These are phyloP conservation scores for Aspergillus heteromorphus DNA, from an alignment of 495 filamentous ascomycete species.

Conservation along the genomic window DNA sequence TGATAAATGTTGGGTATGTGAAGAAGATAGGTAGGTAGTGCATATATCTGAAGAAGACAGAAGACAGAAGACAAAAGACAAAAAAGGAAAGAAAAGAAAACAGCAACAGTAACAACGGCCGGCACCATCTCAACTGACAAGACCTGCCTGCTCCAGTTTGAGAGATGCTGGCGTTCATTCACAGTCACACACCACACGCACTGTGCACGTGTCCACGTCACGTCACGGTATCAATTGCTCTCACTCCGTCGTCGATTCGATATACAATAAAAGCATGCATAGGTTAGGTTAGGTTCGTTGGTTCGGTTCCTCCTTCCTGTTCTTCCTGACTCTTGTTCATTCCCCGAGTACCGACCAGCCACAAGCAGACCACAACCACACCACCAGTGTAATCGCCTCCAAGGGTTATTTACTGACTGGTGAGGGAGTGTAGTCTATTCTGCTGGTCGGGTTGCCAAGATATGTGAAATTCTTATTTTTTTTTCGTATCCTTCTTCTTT, in stretches of 20 bases:
- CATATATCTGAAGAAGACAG: too few species aligned
- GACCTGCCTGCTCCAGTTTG: background rate
- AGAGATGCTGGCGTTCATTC: background rate
- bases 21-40: slow-evolving; percentile 11
- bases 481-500: background rate
- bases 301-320: too few species aligned
- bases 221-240: too few species aligned
- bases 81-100: too few species aligned
- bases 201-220: background rate
- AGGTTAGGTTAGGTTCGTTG: too few species aligned
- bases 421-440: too few species aligned
- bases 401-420: too few species aligned
- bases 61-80: slow-evolving; percentile 12
- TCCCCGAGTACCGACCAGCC: too few species aligned
- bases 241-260: too few species aligned
- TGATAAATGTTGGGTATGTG: slow-evolving; percentile 14
- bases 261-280: background rate
- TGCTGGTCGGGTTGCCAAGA: background rate
- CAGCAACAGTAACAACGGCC: slow-evolving; percentile 7
- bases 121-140: background rate
- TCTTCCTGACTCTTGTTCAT: background rate
- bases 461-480: background rate
- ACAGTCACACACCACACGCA: too few species aligned
- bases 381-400: background rate
- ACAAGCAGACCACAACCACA: too few species aligned